These are phyloP conservation scores for Pseudonitzschia pungens DNA, from an alignment of 108 stramenopile species.

Conservation along the genomic window DNA sequence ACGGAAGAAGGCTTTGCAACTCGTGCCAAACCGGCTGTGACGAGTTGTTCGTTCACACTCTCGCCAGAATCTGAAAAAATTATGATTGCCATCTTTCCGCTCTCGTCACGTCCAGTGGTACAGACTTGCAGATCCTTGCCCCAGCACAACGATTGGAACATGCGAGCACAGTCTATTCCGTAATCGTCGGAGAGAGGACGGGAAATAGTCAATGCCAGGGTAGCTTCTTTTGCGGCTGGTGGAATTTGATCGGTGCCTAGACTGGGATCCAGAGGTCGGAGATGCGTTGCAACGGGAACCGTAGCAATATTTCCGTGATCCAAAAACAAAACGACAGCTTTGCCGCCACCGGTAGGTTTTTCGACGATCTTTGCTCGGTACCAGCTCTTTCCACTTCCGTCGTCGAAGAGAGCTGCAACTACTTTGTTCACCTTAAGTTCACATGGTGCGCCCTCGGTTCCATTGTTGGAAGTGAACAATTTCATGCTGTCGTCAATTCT, in stretches of 20 bases:
- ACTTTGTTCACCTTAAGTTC: slow-evolving; percentile 76
- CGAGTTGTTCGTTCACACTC: slow-evolving; percentile 75
- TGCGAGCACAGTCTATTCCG: slow-evolving; percentile 81
- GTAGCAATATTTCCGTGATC: slow-evolving; percentile 96
- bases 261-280: slow-evolving; percentile 85
- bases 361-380: slow-evolving; percentile 94
- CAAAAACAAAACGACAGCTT: slow-evolving; percentile 82
- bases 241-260: slow-evolving; percentile 76
- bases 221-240: slow-evolving; percentile 81
- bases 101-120: slow-evolving; percentile 58
- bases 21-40: slow-evolving; percentile 72
- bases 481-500: slow-evolving; percentile 89
- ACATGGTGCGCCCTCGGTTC: slow-evolving; percentile 74
- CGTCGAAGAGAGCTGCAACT: slow-evolving; percentile 95
- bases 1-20: slow-evolving; percentile 57
- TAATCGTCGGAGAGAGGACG: slow-evolving; percentile 78
- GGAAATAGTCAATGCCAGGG: slow-evolving; percentile 69
- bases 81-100: slow-evolving; percentile 64
- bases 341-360: slow-evolving; percentile 42
- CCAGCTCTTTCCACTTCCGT: slow-evolving; percentile 91
- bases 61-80: slow-evolving; percentile 49
- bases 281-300: slow-evolving; percentile 68
- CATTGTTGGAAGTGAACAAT: slow-evolving; percentile 80
- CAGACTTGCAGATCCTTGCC: slow-evolving; percentile 72
- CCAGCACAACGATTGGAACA: slow-evolving; percentile 79